phyloP scores from a whole-genome alignment of 768 basidiomycete genomes.

The Mycena latifolia region DNA sequence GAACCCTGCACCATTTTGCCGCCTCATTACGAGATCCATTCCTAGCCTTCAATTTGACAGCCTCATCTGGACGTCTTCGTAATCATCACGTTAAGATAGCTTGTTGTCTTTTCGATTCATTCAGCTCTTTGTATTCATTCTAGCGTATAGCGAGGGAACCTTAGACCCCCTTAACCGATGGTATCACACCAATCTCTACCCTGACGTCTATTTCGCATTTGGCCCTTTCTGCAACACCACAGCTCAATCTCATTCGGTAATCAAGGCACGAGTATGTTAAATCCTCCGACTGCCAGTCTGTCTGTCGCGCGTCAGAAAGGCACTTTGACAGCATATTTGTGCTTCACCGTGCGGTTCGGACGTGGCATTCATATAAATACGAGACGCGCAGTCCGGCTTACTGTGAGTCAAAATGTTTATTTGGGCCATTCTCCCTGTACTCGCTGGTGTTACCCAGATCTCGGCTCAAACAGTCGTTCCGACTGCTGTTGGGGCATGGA shows the following conservation, averaged over 20 bases:
- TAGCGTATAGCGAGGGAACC: not conserved
- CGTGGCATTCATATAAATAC: slow-evolving; percentile 10
- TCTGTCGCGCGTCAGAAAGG: slow-evolving; percentile 9
- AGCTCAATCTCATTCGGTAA: not conserved
- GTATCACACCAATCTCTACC: not conserved
- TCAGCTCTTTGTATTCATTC: not conserved
- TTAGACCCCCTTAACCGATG: not conserved
- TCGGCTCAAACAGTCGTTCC: slow-evolving; percentile 15
- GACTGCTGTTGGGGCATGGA: slow-evolving; percentile 14
- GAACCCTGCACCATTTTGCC: no score
- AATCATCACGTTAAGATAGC: no score
- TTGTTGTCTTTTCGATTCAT: not conserved
- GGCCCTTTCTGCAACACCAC: no score
- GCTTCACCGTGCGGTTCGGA: no score
- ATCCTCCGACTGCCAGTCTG: slow-evolving; percentile 1
- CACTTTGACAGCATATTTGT: not conserved
- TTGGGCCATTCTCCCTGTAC: slow-evolving; percentile 13
- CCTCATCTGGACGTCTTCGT: not conserved
- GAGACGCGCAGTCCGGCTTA: not conserved
- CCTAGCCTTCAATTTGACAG: not conserved
- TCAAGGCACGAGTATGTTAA: slow-evolving; percentile 12
- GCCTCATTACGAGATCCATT: not conserved
- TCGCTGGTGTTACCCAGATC: slow-evolving; percentile 12
- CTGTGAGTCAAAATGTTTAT: slow-evolving; percentile 14
- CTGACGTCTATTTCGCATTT: not conserved